Evolutionary conservation across 1,284 basidiomycete species (phyloP).

Genomic region (Ceratobasidium theobromae): DNA sequence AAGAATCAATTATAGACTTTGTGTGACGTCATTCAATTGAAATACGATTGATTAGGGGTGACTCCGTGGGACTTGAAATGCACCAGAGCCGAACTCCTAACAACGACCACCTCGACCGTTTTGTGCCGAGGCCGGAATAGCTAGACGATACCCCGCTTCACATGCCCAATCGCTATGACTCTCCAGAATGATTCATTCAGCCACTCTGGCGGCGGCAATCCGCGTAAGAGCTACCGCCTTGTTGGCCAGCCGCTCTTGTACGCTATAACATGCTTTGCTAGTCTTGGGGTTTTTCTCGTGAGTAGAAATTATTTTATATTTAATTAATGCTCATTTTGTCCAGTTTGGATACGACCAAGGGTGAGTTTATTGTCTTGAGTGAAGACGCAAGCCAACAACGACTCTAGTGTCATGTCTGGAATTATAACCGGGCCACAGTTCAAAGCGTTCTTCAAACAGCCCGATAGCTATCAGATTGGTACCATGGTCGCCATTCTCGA

Average conservation of each 20-base stretch:
- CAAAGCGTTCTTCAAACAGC: conserved; percentile 77
- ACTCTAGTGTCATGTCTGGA: conserved; percentile 78
- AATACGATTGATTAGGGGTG: conserved; percentile 7
- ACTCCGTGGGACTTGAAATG: conserved; percentile 14
- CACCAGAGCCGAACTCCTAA: neutral
- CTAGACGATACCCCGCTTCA: neutral
- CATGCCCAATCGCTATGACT: conserved; percentile 9
- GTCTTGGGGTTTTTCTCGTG: conserved; percentile 85
- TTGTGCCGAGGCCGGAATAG: neutral
- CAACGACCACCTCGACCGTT: conserved; percentile 18
- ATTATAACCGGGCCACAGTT: conserved; percentile 95
- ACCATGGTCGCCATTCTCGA: conserved; percentile 94
- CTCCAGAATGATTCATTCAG: conserved; percentile 5
- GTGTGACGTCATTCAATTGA: neutral
- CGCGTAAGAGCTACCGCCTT: conserved; percentile 43
- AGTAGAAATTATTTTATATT: conserved; percentile 40
- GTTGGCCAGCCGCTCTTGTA: conserved; percentile 83
- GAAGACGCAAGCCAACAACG: conserved; percentile 42
- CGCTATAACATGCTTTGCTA: conserved; percentile 80
- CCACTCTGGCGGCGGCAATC: neutral
- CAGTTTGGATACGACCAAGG: conserved; percentile 94
- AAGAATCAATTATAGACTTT: too few relatives aligned
- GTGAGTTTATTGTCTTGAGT: conserved; percentile 48
- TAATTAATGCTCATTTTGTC: conserved; percentile 33
- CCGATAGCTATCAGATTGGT: conserved; percentile 65